A percentile compares a stretch with the other conserved stretches of the same genome.
phyloP scores from a whole-genome alignment of 176 grass and related monocot species.

The Carex kokanica region DNA sequence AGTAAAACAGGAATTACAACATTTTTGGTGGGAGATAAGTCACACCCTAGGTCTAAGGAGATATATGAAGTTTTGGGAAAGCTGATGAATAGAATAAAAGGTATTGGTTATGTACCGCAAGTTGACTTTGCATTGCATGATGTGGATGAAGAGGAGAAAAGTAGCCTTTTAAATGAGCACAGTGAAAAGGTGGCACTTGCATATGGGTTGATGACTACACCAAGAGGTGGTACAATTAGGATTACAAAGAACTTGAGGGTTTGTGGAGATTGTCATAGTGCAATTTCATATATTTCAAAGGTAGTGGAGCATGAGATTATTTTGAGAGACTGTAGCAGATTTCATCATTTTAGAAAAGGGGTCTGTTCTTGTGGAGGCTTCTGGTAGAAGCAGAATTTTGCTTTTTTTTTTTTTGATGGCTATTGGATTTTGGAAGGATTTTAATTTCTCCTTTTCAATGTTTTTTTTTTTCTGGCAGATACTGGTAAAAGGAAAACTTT shows the following conservation, averaged over 20 bases:
- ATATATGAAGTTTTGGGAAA: conserved; percentile 65
- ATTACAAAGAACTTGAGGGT: conserved; percentile 86
- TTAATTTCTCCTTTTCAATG: neutral
- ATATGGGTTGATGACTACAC: conserved; percentile 66
- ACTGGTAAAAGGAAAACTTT: neutral
- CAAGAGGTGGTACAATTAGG: conserved; percentile 59
- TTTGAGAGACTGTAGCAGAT: conserved; percentile 74
- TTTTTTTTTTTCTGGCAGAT: neutral
- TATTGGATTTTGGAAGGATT: neutral
- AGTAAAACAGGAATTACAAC: conserved; percentile 63
- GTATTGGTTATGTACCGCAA: conserved; percentile 76
- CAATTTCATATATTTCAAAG: conserved; percentile 69
- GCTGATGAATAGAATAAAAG: conserved; percentile 64
- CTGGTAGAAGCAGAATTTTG: conserved; percentile 40
- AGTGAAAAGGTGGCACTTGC: conserved; percentile 87
- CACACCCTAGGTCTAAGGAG: conserved; percentile 52
- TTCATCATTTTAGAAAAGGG: conserved; percentile 81
- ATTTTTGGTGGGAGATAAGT: conserved; percentile 83
- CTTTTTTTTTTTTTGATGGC: neutral
- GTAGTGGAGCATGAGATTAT: conserved; percentile 85
- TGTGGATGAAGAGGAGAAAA: conserved; percentile 87
- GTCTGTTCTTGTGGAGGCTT: conserved; percentile 71
- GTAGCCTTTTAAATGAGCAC: conserved; percentile 61
- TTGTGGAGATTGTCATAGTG: conserved; percentile 80
- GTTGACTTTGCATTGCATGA: conserved; percentile 74